A percentile compares a stretch with the other conserved stretches of the same genome.
Conservation (phyloP, 305 asterid species). For the Rubia tinctorum region DNA sequence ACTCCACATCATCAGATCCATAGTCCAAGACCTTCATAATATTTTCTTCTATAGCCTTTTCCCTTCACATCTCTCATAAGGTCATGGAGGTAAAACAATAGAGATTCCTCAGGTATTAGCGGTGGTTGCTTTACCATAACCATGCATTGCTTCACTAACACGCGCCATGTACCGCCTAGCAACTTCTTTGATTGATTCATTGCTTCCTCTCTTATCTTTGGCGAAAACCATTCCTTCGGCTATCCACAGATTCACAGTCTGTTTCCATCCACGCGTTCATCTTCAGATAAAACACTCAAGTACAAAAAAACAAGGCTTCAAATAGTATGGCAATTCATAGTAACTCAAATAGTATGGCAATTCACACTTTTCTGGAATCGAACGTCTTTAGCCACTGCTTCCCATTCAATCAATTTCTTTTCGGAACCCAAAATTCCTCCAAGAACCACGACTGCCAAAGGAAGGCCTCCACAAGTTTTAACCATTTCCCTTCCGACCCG, state of each 20-base stretch:
- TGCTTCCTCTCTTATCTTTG: background rate
- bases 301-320: no score
- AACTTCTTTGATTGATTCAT: background rate
- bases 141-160: background rate
- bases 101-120: background rate
- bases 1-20: background rate
- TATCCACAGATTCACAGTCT: background rate
- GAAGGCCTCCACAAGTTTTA: background rate
- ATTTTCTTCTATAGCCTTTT: background rate
- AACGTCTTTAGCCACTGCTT: background rate
- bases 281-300: background rate
- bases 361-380: no score
- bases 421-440: background rate
- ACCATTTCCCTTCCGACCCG: background rate
- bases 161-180: background rate
- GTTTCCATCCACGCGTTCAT: background rate
- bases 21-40: background rate
- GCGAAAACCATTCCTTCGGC: background rate
- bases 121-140: background rate
- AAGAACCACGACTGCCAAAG: background rate
- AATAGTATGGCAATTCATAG: no score
- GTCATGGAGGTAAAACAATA: background rate
- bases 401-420: background rate
- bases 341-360: no score
- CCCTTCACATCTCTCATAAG: constrained; percentile 4